Base-by-base conservation (phyloP, 1,284 basidiomycete species). In the Ceratobasidium sp. region DNA sequence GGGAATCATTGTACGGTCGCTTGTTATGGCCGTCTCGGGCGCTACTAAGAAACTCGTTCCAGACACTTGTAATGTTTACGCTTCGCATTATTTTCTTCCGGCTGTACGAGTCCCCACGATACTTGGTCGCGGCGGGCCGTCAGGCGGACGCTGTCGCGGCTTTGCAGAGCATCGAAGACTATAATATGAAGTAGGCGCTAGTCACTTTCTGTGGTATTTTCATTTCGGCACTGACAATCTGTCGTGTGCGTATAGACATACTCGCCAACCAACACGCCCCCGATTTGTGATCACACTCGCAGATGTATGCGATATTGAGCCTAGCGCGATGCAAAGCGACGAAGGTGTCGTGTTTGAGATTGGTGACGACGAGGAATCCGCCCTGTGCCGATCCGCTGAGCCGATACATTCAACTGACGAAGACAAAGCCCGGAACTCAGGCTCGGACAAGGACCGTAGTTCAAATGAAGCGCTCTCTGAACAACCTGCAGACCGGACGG, bases 31-130 rank as follows among this genome's bases (percentile, higher is more conserved):
- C 31, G 14, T 27, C 50, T 60, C 41, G 27, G 11, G 9, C 36
- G 17, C 50, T 24, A 19, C 36, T 59, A 19, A 73, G 48, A 15
- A 64, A 29, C 56, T 33, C 29, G 29, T 24, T 8, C 8, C 80
- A 97, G 93, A 98, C 96, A 17, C 84, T 97, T 17, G 82, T 86
- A 1, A 97, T 98, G 90, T 96, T 96, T 80, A 81, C 93, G 27
- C 90, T 90, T 1, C 92, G 97, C 19, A 93, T 97, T 77, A 84
- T 94, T 9, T 91, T 98, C 82, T 98, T 99, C 86, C 89, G 90
- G 9, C 84, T 99, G 19, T 91, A 97, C 81, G 97, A 99, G 83
- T 97, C 95, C 0, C 96, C 97, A 9, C 90, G 95, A 45, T 97
- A 91, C 80, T 90, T 98, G 72, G 94, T 96, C 14, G 90, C 95